Evolutionary conservation across 2,329 filamentous ascomycete genomes (phyloP).

Genomic region (Colletotrichum tamarilloi): DNA sequence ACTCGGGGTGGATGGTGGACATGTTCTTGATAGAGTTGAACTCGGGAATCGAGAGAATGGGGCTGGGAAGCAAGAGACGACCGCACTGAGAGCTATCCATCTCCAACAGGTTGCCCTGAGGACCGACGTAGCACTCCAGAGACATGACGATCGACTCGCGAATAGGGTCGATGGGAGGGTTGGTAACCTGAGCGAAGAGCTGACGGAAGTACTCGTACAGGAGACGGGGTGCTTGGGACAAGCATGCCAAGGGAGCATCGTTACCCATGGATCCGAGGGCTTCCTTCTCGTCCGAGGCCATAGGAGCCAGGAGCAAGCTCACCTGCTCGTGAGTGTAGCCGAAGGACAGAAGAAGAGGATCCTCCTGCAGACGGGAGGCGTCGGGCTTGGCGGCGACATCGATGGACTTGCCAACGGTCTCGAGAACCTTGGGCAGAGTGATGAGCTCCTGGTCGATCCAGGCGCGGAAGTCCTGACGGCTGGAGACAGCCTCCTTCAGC

Average conservation of each 20-base stretch:
- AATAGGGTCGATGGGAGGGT: slow-evolving; percentile 97
- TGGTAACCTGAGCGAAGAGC: slow-evolving; percentile 97
- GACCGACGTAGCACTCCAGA: slow-evolving; percentile 93
- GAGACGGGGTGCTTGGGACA: slow-evolving; percentile 88
- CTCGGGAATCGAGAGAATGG: slow-evolving; percentile 88
- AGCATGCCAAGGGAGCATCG: slow-evolving; percentile 90
- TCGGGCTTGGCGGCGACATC: slow-evolving; percentile 77
- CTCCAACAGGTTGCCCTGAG: slow-evolving; percentile 93
- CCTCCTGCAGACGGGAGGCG: slow-evolving; percentile 80
- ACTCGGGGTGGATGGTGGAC: slow-evolving; percentile 75
- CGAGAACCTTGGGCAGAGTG: slow-evolving; percentile 79
- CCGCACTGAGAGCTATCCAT: slow-evolving; percentile 93
- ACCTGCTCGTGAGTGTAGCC: slow-evolving; percentile 97
- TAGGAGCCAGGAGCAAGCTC: slow-evolving; percentile 88
- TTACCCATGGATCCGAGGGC: slow-evolving; percentile 98
- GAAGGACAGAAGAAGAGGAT: slow-evolving; percentile 85
- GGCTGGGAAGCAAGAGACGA: slow-evolving; percentile 86
- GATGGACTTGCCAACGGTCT: slow-evolving; percentile 66
- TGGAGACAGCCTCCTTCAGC: slow-evolving; percentile 89
- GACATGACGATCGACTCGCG: slow-evolving; percentile 99
- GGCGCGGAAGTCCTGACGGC: slow-evolving; percentile 84
- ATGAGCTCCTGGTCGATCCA: slow-evolving; percentile 92
- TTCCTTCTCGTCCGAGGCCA: slow-evolving; percentile 98
- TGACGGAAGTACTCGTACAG: slow-evolving; percentile 98
- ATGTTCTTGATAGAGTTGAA: slow-evolving; percentile 90